These are phyloP conservation scores for Aspergillus steynii DNA, from an alignment of 495 filamentous ascomycete genomes.

Conservation along the genomic window DNA sequence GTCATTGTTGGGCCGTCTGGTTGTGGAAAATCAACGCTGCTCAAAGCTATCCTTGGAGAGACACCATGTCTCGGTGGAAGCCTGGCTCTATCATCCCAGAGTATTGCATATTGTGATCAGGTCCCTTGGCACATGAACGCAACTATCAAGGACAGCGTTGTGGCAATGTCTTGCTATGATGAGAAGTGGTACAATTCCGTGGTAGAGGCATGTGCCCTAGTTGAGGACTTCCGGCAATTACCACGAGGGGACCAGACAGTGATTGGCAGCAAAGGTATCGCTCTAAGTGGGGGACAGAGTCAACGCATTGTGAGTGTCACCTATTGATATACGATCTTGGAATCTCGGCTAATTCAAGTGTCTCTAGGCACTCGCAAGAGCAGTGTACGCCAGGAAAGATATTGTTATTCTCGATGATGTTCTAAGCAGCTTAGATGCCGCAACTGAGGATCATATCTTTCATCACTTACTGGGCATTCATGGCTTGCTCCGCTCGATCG, in stretches of 20 bases:
- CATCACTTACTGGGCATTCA: slow-evolving; percentile 53
- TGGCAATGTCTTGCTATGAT: slow-evolving; percentile 51
- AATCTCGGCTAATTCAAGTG: neutral
- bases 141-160: slow-evolving; percentile 59
- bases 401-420: slow-evolving; percentile 60
- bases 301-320: slow-evolving; percentile 53
- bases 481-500: slow-evolving; percentile 51
- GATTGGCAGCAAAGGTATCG: slow-evolving; percentile 64
- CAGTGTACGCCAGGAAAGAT: slow-evolving; percentile 56
- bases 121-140: slow-evolving; percentile 58
- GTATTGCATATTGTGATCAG: slow-evolving; percentile 55
- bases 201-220: slow-evolving; percentile 63
- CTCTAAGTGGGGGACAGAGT: slow-evolving; percentile 66
- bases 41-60: slow-evolving; percentile 61
- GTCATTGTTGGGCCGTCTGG: slow-evolving; percentile 62
- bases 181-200: slow-evolving; percentile 61
- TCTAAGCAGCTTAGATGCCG: slow-evolving; percentile 60
- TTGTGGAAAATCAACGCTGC: slow-evolving; percentile 59
- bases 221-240: slow-evolving; percentile 55
- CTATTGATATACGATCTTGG: neutral
- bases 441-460: slow-evolving; percentile 62
- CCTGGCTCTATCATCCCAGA: slow-evolving; percentile 33
- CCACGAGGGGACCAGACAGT: slow-evolving; percentile 58
- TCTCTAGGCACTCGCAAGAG: slow-evolving; percentile 52
- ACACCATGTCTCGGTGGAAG: slow-evolving; percentile 44